Evolutionary conservation across 139 green algal species (phyloP), one percentile per base, ranked within the genome.

Genomic region (Monoraphidium neglectum): DNA sequence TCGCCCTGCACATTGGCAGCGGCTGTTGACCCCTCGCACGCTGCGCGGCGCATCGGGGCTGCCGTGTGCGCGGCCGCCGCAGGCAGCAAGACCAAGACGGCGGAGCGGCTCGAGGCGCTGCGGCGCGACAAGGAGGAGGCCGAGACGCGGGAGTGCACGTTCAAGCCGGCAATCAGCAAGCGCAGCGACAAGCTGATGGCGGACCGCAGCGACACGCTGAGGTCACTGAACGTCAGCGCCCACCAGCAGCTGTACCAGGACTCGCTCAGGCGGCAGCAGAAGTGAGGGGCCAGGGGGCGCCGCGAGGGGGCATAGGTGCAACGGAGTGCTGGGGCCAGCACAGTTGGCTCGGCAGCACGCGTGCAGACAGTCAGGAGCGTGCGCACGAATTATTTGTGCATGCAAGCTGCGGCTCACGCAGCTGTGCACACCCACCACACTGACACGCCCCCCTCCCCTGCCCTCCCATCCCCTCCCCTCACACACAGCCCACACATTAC

Each of bases 191-290:
- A 53, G 12, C 75, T 94, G 43, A 90, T 96, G 83, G 62, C 67
- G 3, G 87, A 95, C 65, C 88, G 92, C 47, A 82, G 61, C 12
- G 72, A 88, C 64, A 83, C 86, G 40, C 83, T 91, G 73, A 79
- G 78, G 47, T 85, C 82, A 63, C 68, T 90, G 30, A 76, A 80
- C 35, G 75, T 87, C 60, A 60, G 37, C 10, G 63, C 78, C 6
- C 82, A 84, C 65, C 87, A 94, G 76, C 87, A 93, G 80, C 87
- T 96, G 49, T 96, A 89, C 74, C 87, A 92, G 72, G 89, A 95
- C 51, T 82, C 88, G 1, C 57, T 82, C 28, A 81, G 85, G 12
- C 82, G 87, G 36, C 81, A 82, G 65, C 16, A 72, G 30, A 88
- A 85, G 83, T 82, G 57, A 80, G 78, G 3, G 13, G 67, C n/a